Percentiles rank a stretch among this genome's conserved stretches.
Evolutionary conservation across 129 eudicot genomes (phyloP).

Genomic region (Chrysanthemum lavandulifolium): DNA sequence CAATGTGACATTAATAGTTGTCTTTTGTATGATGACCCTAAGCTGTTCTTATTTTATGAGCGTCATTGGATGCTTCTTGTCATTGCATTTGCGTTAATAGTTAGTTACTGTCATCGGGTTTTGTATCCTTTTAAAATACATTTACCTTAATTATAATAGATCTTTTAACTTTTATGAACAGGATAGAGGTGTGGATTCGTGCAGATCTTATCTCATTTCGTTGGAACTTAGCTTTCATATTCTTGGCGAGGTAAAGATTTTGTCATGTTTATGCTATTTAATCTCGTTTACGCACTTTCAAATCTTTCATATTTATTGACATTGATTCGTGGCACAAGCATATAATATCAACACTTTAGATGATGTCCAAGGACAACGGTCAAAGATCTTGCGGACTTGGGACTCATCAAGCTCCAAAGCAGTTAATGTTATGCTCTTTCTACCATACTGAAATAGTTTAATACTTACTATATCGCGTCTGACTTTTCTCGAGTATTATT

Average conservation of each 20-base stretch:
- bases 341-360: constrained; percentile 73
- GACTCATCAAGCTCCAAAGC: constrained; percentile 85
- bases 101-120: background rate
- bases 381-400: constrained; percentile 89
- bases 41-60: background rate
- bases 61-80: background rate
- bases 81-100: background rate
- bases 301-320: no score
- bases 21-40: background rate
- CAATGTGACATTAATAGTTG: background rate
- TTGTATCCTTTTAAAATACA: background rate
- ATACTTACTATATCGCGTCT: background rate
- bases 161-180: constrained; percentile 26
- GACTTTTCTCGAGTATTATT: constrained; percentile 13
- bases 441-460: constrained; percentile 1
- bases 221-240: constrained; percentile 94
- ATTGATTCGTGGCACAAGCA: constrained; percentile 43
- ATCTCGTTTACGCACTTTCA: no score
- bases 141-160: background rate
- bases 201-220: constrained; percentile 84
- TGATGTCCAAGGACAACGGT: constrained; percentile 61
- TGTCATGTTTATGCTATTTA: background rate
- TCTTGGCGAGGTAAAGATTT: constrained; percentile 69
- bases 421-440: constrained; percentile 42
- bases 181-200: constrained; percentile 66